Percentiles rank a stretch among this genome's conserved stretches.
phyloP scores from a whole-genome alignment of 345 rosid species.

The Nephelium lappaceum region DNA sequence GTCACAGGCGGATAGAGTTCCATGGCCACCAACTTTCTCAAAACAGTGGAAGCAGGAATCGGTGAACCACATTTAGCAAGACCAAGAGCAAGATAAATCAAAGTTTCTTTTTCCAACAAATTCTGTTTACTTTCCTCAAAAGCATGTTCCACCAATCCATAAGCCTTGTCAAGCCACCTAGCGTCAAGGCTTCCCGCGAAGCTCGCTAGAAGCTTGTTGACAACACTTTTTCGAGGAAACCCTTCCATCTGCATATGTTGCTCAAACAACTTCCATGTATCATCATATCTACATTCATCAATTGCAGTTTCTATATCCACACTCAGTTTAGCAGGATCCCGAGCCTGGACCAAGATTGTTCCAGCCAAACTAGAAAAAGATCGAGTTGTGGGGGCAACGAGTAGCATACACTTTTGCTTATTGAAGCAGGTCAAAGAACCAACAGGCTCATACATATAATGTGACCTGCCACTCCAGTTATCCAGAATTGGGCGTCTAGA shows the following conservation, averaged over 20 bases:
- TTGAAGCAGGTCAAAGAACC: constrained; percentile 13
- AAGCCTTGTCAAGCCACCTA: constrained; percentile 67
- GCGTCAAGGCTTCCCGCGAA: constrained; percentile 62
- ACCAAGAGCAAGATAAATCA: constrained; percentile 72
- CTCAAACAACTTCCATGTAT: constrained; percentile 70
- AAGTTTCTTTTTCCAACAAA: constrained; percentile 70
- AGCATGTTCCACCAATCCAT: constrained; percentile 65
- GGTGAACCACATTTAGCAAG: constrained; percentile 70
- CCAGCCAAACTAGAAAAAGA: constrained; percentile 49
- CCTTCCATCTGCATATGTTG: constrained; percentile 86
- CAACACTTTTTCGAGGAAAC: constrained; percentile 72
- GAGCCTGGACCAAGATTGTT: constrained; percentile 77
- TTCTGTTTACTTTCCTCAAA: constrained; percentile 73
- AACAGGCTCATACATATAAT: constrained; percentile 5
- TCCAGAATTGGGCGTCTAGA: constrained; percentile 16
- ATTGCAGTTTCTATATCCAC: constrained; percentile 63
- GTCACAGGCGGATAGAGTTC: constrained; percentile 76
- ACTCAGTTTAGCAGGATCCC: constrained; percentile 72
- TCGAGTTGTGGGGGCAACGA: constrained; percentile 20
- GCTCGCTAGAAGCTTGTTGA: constrained; percentile 59
- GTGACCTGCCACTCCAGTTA: constrained; percentile 14
- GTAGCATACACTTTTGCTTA: background rate
- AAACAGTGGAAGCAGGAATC: constrained; percentile 74
- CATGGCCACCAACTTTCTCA: constrained; percentile 69
- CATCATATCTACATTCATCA: constrained; percentile 49